Conservation (phyloP, 371 early-diverging fungal genomes). For the Syncephalastrum sp. region DNA sequence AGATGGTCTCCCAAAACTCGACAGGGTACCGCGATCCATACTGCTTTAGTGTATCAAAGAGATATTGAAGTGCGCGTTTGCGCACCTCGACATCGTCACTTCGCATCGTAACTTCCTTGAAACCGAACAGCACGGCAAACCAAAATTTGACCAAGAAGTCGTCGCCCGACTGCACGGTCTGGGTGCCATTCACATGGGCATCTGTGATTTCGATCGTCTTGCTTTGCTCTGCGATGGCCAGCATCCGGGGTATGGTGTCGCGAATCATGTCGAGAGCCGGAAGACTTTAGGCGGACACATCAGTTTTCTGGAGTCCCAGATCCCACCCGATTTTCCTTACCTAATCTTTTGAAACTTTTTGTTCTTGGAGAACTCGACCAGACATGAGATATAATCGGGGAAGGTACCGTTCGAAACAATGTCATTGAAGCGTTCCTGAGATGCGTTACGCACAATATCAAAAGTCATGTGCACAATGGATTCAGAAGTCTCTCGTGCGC, state of each 20-base stretch:
- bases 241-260: constrained; percentile 49
- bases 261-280: constrained; percentile 56
- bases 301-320: background rate
- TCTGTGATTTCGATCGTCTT: constrained; percentile 41
- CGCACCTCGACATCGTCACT: constrained; percentile 90
- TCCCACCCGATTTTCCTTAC: constrained; percentile 9
- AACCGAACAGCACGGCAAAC: constrained; percentile 85
- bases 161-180: constrained; percentile 34
- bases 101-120: constrained; percentile 86
- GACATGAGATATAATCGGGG: constrained; percentile 77
- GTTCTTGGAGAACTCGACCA: constrained; percentile 76
- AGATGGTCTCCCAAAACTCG: constrained; percentile 81
- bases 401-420: constrained; percentile 70
- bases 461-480: constrained; percentile 66
- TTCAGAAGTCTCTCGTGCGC: constrained; percentile 75
- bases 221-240: constrained; percentile 41
- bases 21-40: constrained; percentile 69
- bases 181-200: constrained; percentile 21
- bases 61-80: constrained; percentile 77
- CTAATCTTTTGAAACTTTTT: constrained; percentile 54
- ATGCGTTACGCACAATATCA: constrained; percentile 63
- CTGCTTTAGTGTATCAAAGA: constrained; percentile 78
- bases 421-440: constrained; percentile 66
- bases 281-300: constrained; percentile 29
- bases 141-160: constrained; percentile 62